These are phyloP conservation scores for Penicillium decumbens DNA, from an alignment of 2,329 filamentous ascomycete species.

Conservation along the genomic window DNA sequence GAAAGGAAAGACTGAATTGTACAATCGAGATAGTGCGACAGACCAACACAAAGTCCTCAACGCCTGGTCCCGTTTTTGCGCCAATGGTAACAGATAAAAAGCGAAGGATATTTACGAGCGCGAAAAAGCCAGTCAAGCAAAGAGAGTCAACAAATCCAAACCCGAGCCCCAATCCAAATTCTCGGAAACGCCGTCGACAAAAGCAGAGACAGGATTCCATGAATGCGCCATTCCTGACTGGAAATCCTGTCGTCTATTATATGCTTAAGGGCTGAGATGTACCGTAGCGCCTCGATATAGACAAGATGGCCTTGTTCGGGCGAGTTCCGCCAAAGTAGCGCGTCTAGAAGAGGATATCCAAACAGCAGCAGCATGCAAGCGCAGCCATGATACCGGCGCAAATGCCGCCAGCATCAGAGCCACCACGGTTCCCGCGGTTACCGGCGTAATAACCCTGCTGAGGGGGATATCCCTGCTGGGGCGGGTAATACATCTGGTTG, in stretches of 20 bases:
- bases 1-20: conserved; percentile 5
- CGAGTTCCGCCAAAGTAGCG: neutral
- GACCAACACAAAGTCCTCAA: conserved; percentile 5
- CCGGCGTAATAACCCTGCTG: conserved; percentile 38
- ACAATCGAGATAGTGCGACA: conserved; percentile 1
- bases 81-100: conserved; percentile 10
- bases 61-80: conserved; percentile 13
- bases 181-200: neutral
- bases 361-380: conserved; percentile 49
- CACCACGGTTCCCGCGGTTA: conserved; percentile 25
- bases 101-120: conserved; percentile 13
- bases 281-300: neutral
- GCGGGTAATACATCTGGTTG: conserved; percentile 35
- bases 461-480: conserved; percentile 25
- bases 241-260: neutral
- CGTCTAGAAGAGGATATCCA: conserved; percentile 44
- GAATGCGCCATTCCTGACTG: neutral
- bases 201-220: neutral
- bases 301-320: neutral
- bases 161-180: neutral
- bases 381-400: conserved; percentile 48
- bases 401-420: conserved; percentile 35
- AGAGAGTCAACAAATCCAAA: conserved; percentile 2
- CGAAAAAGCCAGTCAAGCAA: conserved; percentile 1
- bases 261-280: neutral